Evolutionary conservation across 108 stramenopile genomes (phyloP), one percentile per base, ranked within the genome.

Genomic region (Chaetoceros tenuissimus): DNA sequence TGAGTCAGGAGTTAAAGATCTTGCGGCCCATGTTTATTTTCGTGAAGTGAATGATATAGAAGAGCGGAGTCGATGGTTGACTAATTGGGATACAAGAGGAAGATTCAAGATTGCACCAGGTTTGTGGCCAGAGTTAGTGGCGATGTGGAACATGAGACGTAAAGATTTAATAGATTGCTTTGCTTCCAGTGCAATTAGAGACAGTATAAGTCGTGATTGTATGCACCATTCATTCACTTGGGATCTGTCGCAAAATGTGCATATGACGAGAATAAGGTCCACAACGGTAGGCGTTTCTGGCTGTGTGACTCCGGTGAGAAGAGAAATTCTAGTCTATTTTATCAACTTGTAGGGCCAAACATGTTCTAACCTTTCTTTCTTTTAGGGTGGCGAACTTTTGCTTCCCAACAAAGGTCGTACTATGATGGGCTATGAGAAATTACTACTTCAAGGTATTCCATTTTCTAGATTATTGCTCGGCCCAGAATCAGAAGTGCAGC

Each of bases 401-500:
- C 50, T 89, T 20, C 83, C 87, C 7, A 68, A 84, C 55, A 51
- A 59, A 43, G 87, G 87, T 17, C 68, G 87, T 18, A 66, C 76
- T 1, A 44, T 88, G 20, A 53, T 88, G 26, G 83, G 87, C 23
- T 77, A 71, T 52, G 87, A 89, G 57, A 89, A 89, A 60, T 76
- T 85, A 0, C 57, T 89, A 7, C 53, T 89, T 2, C 87, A 89
- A 57, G 77, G 87, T 20, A 85, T 89, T 20, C 87, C 87, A n/a
- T 89, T 66, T 53, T 89, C 78, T 21, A 64, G 87, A 18, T 71
- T 89, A 17, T 26, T 66, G 24, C 72, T 89, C 19, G 81, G 78
- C 19, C 75, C 80, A 24, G 87, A 89, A 68, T 80, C 81, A 1
- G 87, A 89, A 60, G 87, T 89, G 0, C 76, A 89, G 28, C 69